phyloP scores from a whole-genome alignment of 345 rosid genomes.

The Garcia nutans region DNA sequence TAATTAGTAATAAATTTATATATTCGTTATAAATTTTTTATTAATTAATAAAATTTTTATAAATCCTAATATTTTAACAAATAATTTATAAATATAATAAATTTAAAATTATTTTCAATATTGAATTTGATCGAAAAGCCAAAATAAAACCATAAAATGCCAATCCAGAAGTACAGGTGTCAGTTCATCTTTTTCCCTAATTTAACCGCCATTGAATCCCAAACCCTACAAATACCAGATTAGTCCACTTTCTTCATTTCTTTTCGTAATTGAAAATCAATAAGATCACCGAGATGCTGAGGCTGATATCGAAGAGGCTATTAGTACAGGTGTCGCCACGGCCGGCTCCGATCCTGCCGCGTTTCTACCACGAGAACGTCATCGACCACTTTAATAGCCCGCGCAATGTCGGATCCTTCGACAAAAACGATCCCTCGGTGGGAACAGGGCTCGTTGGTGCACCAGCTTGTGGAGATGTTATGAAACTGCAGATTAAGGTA shows the following conservation, averaged over 20 bases:
- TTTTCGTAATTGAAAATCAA: background rate
- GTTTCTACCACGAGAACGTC: constrained; percentile 86
- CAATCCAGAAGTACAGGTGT: background rate
- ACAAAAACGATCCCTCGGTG: constrained; percentile 75
- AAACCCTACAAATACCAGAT: background rate
- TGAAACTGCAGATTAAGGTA: constrained; percentile 96
- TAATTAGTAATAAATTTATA: no score
- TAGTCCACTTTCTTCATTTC: background rate
- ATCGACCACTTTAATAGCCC: constrained; percentile 96
- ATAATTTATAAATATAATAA: no score
- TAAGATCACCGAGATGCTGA: constrained; percentile 36
- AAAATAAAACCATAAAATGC: no score
- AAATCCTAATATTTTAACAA: no score
- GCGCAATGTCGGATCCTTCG: constrained; percentile 92
- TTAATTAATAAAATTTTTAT: no score
- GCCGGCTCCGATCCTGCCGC: constrained; percentile 35
- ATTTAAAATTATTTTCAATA: no score
- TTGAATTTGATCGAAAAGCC: no score
- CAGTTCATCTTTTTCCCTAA: constrained; percentile 2
- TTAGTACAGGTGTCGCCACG: constrained; percentile 33
- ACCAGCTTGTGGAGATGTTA: constrained; percentile 97
- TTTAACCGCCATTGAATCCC: background rate
- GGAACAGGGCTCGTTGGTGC: constrained; percentile 99
- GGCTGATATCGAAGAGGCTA: constrained; percentile 46
- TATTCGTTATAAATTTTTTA: no score